phyloP scores from a whole-genome alignment of 2,329 filamentous ascomycete species.

The Botrytis squamosa region DNA sequence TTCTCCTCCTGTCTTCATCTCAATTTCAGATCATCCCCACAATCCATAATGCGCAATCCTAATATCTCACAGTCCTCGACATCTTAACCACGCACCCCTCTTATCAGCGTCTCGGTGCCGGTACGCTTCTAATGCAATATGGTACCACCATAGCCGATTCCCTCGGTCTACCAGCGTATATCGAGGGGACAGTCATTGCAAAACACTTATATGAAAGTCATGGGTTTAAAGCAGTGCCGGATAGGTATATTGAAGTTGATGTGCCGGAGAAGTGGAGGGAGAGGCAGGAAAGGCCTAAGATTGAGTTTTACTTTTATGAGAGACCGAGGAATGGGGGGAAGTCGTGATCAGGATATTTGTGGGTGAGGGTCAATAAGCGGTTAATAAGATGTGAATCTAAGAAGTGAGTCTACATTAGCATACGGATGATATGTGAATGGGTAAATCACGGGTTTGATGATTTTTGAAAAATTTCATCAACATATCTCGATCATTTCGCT shows the following conservation, averaged over 20 bases:
- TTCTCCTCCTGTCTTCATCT: background rate
- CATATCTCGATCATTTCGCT: background rate
- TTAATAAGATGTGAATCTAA: background rate
- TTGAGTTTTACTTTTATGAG: slow-evolving; percentile 26
- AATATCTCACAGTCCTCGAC: slow-evolving; percentile 35
- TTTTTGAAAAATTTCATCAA: background rate
- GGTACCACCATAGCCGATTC: slow-evolving; percentile 39
- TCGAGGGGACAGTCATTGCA: slow-evolving; percentile 23
- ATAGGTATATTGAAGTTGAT: slow-evolving; percentile 22
- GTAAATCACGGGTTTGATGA: background rate
- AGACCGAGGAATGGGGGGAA: background rate
- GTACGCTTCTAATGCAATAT: slow-evolving; percentile 42
- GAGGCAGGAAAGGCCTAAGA: slow-evolving; percentile 16
- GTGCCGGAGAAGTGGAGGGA: slow-evolving; percentile 27
- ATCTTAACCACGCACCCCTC: slow-evolving; percentile 41
- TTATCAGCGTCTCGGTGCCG: slow-evolving; percentile 41
- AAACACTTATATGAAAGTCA: slow-evolving; percentile 29
- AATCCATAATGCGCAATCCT: background rate
- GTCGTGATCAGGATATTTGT: background rate
- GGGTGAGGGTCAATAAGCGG: too few species aligned
- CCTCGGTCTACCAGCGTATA: slow-evolving; percentile 19
- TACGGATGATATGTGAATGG: background rate
- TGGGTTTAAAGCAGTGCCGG: slow-evolving; percentile 24
- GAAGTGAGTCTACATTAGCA: background rate
- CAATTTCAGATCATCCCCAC: too few species aligned